Base-by-base conservation (phyloP, 2,329 filamentous ascomycete species). In the Fusarium duplospermum region DNA sequence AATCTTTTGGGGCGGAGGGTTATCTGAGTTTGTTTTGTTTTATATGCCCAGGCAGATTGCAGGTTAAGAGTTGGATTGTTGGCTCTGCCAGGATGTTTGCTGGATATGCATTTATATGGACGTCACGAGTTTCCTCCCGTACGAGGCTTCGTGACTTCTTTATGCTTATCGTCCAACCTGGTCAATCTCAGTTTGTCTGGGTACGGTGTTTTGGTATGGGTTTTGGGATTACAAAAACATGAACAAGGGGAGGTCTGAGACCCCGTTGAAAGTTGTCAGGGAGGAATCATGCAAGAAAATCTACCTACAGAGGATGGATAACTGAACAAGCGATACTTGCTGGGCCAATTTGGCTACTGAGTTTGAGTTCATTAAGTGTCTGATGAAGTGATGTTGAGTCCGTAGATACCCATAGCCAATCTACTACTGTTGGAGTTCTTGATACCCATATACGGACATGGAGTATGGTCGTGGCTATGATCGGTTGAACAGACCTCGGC, bases 171-270 rank as follows among this genome's bases (percentile, higher is more conserved):
- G 56, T 40, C 35, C 27, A 31, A 6, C 24, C 52, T 64, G 63
- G 29, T 38, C 59, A 60, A 38, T 16, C 20, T 67, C 35, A 33
- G 5, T 36, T 33, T 8, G 40, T 35, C 52, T 66, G 68, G 67
- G 71, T 64, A 36, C 63, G 71, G 71, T 74, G 71, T 74, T 74
- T 72, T 31, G 58, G 71, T 69, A 64, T 40, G 68, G 71, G 42
- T 27, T 62, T 73, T 24, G 71, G 71, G 58, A 54, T 69, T 72
- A 69, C 68, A 69, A 68, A 73, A 71, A 71, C 65, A 73, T 66
- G 65, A 52, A 42, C 67, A 69, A 69, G 72, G 58, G 61, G 59
- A 47, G 61, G 60, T 29, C 60, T 54, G 36, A 65, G 58, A 68
- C 36, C 62, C 60, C 58, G 52, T 40, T 69, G 57, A 65, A 70